Conservation (phyloP, 441 rosid genomes). For the Arabidopsis lyrata region DNA sequence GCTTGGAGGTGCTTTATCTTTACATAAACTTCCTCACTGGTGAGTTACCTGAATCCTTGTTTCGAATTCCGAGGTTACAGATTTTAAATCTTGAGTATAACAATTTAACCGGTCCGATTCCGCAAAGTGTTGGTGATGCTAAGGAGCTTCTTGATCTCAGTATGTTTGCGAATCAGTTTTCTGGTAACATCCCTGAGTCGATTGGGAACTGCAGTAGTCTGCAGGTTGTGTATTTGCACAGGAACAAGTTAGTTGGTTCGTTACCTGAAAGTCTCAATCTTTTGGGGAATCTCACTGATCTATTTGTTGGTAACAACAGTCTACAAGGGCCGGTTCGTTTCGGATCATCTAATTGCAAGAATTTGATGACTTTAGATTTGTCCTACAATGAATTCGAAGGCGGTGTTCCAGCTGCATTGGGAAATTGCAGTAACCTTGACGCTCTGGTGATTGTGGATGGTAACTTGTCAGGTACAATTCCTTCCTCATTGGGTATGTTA, state of each 20-base stretch:
- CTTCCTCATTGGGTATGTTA: slow-evolving; percentile 70
- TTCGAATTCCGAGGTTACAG: slow-evolving; percentile 49
- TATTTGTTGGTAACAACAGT: slow-evolving; percentile 53
- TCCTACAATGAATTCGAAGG: slow-evolving; percentile 68
- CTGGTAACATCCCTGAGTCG: slow-evolving; percentile 73
- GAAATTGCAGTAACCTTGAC: slow-evolving; percentile 62
- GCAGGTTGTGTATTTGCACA: slow-evolving; percentile 51
- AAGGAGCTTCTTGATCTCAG: slow-evolving; percentile 47
- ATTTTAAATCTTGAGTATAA: slow-evolving; percentile 51
- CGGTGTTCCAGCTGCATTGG: slow-evolving; percentile 66
- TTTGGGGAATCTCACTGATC: slow-evolving; percentile 57
- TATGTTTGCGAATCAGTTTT: slow-evolving; percentile 54
- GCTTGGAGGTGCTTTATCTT: slow-evolving; percentile 49
- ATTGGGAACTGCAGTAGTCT: slow-evolving; percentile 64
- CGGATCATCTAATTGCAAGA: slow-evolving; percentile 57
- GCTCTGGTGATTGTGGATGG: slow-evolving; percentile 49
- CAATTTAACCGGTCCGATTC: slow-evolving; percentile 66
- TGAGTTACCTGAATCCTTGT: slow-evolving; percentile 62
- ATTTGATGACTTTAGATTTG: slow-evolving; percentile 57
- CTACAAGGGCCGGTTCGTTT: slow-evolving; percentile 61
- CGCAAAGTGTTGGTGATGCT: slow-evolving; percentile 60
- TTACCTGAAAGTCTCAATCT: slow-evolving; percentile 64
- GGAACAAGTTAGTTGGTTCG: slow-evolving; percentile 60
- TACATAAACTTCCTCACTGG: slow-evolving; percentile 60
- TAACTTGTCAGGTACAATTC: slow-evolving; percentile 67